Conservation (phyloP, 2,329 filamentous ascomycete genomes). For the Didymella sp. region DNA sequence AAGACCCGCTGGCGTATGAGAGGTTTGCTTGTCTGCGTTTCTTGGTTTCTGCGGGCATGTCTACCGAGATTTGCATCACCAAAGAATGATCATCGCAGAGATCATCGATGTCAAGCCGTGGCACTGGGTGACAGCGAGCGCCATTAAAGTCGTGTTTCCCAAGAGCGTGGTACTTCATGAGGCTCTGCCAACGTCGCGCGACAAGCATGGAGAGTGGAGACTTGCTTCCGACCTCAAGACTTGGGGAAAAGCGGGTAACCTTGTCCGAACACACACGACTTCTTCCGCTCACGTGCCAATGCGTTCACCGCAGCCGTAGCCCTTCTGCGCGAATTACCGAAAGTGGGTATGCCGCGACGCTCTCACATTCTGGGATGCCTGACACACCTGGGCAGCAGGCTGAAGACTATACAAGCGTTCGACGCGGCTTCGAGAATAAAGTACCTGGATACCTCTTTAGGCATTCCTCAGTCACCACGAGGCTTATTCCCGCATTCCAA, state of each 20-base stretch:
- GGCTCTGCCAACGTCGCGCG: constrained; percentile 1
- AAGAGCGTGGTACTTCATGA: neutral
- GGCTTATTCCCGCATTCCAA: neutral
- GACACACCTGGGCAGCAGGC: neutral
- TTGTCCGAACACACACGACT: constrained; percentile 8
- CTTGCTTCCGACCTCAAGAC: neutral
- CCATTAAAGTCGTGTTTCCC: constrained; percentile 1
- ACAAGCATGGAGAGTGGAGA: constrained; percentile 12
- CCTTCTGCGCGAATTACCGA: constrained; percentile 12
- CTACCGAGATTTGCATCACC: constrained; percentile 3
- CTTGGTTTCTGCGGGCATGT: neutral
- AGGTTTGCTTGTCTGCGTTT: constrained; percentile 9
- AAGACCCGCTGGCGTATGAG: constrained; percentile 14
- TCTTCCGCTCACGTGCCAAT: constrained; percentile 10
- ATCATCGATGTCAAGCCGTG: constrained; percentile 9
- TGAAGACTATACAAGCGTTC: neutral
- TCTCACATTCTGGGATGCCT: neutral
- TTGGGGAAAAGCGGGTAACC: constrained; percentile 9
- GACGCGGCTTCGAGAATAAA: neutral
- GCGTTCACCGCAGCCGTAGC: constrained; percentile 5
- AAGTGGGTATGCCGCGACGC: constrained; percentile 13
- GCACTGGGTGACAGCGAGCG: constrained; percentile 3
- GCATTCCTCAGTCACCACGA: neutral
- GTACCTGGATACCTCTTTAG: constrained; percentile 3
- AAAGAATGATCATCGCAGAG: constrained; percentile 1